Evolutionary conservation across 345 rosid genomes (phyloP).

Genomic region (Streptanthus diversifolius): DNA sequence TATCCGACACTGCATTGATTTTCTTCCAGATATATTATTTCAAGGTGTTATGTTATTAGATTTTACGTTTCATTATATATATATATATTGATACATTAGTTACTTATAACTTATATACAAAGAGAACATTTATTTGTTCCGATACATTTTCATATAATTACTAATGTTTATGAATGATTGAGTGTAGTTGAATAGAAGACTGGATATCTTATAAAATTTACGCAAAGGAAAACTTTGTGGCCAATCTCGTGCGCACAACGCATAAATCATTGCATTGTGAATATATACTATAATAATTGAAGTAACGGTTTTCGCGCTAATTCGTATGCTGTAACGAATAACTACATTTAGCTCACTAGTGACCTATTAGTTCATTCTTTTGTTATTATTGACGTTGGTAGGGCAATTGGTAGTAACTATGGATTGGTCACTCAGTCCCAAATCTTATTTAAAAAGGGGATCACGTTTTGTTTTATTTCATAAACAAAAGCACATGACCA

Average conservation of each 20-base stretch:
- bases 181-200: neutral
- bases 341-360: slow-evolving; percentile 8
- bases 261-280: slow-evolving; percentile 8
- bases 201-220: neutral
- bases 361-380: neutral
- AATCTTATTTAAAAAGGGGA: slow-evolving; percentile 5
- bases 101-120: neutral
- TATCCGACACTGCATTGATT: neutral
- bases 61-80: neutral
- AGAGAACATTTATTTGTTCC: neutral
- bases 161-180: neutral
- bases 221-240: slow-evolving; percentile 1
- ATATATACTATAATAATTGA: neutral
- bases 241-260: slow-evolving; percentile 24
- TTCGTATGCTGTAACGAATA: slow-evolving; percentile 26
- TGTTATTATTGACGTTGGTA: slow-evolving; percentile 3
- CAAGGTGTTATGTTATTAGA: neutral
- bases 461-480: slow-evolving; percentile 22
- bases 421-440: neutral
- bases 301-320: slow-evolving; percentile 28
- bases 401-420: neutral
- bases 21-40: neutral
- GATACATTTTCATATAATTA: neutral
- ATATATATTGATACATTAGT: neutral
- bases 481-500: slow-evolving; percentile 22